A percentile compares a stretch with the other conserved stretches of the same genome.
Conservation (phyloP, 2,329 filamentous ascomycete genomes). For the Diaporthe humulicola region DNA sequence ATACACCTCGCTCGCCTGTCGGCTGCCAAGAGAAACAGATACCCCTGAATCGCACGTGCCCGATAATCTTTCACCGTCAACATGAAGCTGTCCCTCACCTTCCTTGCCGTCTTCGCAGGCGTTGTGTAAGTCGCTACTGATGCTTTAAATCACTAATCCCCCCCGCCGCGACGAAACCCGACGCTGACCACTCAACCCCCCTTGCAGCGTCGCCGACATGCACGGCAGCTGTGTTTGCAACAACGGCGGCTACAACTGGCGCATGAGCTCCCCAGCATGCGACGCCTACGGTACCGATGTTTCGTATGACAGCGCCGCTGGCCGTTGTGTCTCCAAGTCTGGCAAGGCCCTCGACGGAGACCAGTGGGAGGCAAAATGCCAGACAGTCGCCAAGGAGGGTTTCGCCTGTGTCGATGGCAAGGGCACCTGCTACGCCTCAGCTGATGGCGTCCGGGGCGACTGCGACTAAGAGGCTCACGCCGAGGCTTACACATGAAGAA, state of each 20-base stretch:
- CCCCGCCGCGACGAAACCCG: no score
- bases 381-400: constrained; percentile 39
- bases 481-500: not conserved
- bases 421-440: constrained; percentile 41
- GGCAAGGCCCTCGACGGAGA: constrained; percentile 41
- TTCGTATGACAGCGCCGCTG: constrained; percentile 38
- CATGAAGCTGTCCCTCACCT: constrained; percentile 30
- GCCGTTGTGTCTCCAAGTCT: constrained; percentile 39
- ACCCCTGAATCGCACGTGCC: constrained; percentile 15
- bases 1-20: not conserved
- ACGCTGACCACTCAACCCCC: not conserved
- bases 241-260: constrained; percentile 46
- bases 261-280: constrained; percentile 43
- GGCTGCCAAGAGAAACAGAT: constrained; percentile 3
- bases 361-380: constrained; percentile 42
- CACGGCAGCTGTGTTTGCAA: constrained; percentile 43
- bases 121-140: constrained; percentile 19
- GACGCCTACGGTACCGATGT: constrained; percentile 38
- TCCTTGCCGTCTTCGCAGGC: constrained; percentile 35
- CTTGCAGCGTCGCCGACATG: constrained; percentile 42
- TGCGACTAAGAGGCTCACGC: constrained; percentile 19
- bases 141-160: not conserved
- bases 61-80: constrained; percentile 1
- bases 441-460: constrained; percentile 36
- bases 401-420: constrained; percentile 43